Evolutionary conservation across 164 flowering plant genomes (phyloP), one percentile per base, ranked within the genome.

Genomic region (Vitis amurensis): DNA sequence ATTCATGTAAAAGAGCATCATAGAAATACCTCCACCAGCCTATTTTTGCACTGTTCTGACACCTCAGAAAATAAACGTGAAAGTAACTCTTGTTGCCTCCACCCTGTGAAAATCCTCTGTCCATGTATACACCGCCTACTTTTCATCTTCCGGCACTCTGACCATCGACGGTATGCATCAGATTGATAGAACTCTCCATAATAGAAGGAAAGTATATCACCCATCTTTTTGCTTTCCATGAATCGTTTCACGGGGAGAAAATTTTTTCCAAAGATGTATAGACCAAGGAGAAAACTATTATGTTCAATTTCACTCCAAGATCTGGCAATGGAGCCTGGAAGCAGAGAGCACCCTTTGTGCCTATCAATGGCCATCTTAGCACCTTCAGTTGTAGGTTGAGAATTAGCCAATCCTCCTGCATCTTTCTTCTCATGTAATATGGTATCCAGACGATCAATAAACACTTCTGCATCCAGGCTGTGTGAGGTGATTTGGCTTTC

Each of bases 181-280:
- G 77, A 74, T 50, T 55, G 58, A 37, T 77, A 77, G 50, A 77
- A 77, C 31, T 63, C 37, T 19, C 77, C 80, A 74, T 74, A 73
- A 12, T 77, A 77, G 55, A 56, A 74, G 12, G 69, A 70, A 16
- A 77, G 61, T 27, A 77, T 55, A 50, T 73, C 77, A 16, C 63
- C 77, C 74, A 74, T 74, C 53, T n/a, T 19, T 62, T 77, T 77
- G 29, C 64, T 70, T 27, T 53, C 72, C 51, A 77, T 63, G 55
- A 77, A 77, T 67, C 59, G 70, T 62, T 59, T 73, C 12, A 77
- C 73, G 2, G 49, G 74, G 31, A 50, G 19, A 57, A 77, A 66
- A 64, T 77, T 71, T 66, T 77, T 77, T 62, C 80, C 80, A 70
- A 77, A 74, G 10, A 70, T 67, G 55, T 77, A 77, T 15, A 77